These are phyloP conservation scores for Vinca major DNA, from an alignment of 305 asterid species.

Conservation along the genomic window DNA sequence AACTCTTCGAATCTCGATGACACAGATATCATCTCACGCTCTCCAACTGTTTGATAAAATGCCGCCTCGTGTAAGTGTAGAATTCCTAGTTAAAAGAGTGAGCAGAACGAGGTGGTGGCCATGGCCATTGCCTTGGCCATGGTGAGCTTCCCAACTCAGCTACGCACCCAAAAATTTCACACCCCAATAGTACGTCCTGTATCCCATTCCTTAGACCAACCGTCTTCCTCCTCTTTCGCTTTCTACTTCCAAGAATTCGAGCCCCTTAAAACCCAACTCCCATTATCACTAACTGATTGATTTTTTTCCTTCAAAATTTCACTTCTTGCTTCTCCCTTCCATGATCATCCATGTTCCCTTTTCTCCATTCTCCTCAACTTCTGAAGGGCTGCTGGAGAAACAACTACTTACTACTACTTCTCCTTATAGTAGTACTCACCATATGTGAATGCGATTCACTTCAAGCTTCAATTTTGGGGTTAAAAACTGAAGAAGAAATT, in stretches of 20 bases:
- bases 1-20: slow-evolving; percentile 4
- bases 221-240: slow-evolving; percentile 34
- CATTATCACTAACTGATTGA: not conserved
- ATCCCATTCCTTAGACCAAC: slow-evolving; percentile 54
- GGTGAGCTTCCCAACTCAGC: slow-evolving; percentile 30
- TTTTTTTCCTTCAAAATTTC: no score
- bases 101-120: slow-evolving; percentile 13
- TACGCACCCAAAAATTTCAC: slow-evolving; percentile 31
- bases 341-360: slow-evolving; percentile 3
- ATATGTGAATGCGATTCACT: not conserved
- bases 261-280: not conserved
- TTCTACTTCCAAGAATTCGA: slow-evolving; percentile 28
- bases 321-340: not conserved
- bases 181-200: slow-evolving; percentile 27
- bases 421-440: not conserved
- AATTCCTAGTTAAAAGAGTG: not conserved
- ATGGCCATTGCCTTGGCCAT: no score
- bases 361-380: not conserved
- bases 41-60: not conserved
- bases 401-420: not conserved
- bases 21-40: not conserved
- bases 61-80: not conserved
- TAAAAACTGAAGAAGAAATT: not conserved
- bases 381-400: not conserved
- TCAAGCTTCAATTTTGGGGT: not conserved